These are phyloP conservation scores for Calonectria montana DNA, from an alignment of 2,329 filamentous ascomycete genomes.

Conservation along the genomic window DNA sequence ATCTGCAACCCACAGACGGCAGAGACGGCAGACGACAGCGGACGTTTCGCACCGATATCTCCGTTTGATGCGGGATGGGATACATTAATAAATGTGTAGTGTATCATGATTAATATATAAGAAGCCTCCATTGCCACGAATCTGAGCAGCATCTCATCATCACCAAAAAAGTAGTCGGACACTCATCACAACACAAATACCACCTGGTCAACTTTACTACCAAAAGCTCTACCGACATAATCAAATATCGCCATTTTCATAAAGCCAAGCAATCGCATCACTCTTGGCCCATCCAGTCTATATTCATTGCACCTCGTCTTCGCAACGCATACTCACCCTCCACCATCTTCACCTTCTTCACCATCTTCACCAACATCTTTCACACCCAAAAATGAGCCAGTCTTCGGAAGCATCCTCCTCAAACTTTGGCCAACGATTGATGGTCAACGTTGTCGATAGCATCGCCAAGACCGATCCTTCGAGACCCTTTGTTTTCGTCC, in stretches of 20 bases:
- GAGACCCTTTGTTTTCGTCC: not conserved
- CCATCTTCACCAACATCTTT: not conserved
- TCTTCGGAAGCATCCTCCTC: not conserved
- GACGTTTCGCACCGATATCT: not conserved
- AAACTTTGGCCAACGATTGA: not conserved
- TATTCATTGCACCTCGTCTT: not conserved
- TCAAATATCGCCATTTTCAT: not conserved
- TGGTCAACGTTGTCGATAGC: not conserved
- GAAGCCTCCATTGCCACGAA: not conserved
- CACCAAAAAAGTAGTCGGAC: not conserved
- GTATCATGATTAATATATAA: not conserved
- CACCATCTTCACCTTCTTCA: no score
- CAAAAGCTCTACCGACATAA: not conserved
- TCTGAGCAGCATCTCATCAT: not conserved
- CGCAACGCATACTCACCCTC: no score
- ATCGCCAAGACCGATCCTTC: not conserved
- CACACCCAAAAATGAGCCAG: not conserved
- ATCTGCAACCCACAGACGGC: not conserved
- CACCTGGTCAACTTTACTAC: not conserved
- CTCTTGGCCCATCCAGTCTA: not conserved
- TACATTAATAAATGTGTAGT: not conserved
- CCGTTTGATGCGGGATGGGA: not conserved
- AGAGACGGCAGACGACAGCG: not conserved
- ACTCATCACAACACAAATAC: not conserved
- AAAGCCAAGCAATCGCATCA: not conserved